A percentile compares a stretch with the other conserved stretches of the same genome.
phyloP scores from a whole-genome alignment of 768 basidiomycete species.

The Mycena epipterygia region DNA sequence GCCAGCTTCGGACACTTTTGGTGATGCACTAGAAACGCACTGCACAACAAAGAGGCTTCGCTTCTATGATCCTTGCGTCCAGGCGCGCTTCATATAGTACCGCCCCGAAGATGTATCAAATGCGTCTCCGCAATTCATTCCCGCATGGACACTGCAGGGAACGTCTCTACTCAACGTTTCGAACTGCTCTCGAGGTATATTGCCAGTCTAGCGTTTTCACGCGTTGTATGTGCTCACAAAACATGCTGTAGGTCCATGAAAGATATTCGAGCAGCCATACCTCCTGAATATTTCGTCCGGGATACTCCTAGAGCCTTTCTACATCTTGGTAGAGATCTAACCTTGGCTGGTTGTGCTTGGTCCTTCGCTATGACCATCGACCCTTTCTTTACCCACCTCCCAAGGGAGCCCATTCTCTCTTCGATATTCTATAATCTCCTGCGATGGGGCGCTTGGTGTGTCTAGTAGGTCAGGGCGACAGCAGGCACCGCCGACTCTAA shows the following conservation, averaged over 20 bases:
- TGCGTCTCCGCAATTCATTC: neutral
- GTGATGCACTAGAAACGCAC: no score
- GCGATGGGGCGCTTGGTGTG: slow-evolving; percentile 37
- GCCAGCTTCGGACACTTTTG: no score
- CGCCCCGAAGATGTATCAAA: neutral
- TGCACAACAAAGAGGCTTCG: no score
- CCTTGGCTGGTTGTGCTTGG: slow-evolving; percentile 45
- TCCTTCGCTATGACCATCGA: neutral
- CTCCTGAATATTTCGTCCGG: slow-evolving; percentile 58
- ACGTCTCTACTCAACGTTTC: neutral
- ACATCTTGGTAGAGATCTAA: slow-evolving; percentile 64
- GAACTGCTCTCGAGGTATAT: neutral
- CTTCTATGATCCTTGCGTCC: no score
- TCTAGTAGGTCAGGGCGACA: neutral
- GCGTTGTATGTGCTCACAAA: neutral
- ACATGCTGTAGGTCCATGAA: slow-evolving; percentile 55
- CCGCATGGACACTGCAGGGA: neutral
- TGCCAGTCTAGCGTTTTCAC: neutral
- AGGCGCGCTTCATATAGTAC: no score
- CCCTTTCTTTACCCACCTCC: neutral
- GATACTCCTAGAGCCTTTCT: slow-evolving; percentile 54
- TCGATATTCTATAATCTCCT: neutral
- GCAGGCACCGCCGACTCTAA: neutral
- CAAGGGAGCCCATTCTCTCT: neutral
- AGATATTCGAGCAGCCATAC: slow-evolving; percentile 65